A percentile compares a stretch with the other conserved stretches of the same genome.
These are phyloP conservation scores for Ogataea corticis DNA, from an alignment of 805 yeast species.

Conservation along the genomic window DNA sequence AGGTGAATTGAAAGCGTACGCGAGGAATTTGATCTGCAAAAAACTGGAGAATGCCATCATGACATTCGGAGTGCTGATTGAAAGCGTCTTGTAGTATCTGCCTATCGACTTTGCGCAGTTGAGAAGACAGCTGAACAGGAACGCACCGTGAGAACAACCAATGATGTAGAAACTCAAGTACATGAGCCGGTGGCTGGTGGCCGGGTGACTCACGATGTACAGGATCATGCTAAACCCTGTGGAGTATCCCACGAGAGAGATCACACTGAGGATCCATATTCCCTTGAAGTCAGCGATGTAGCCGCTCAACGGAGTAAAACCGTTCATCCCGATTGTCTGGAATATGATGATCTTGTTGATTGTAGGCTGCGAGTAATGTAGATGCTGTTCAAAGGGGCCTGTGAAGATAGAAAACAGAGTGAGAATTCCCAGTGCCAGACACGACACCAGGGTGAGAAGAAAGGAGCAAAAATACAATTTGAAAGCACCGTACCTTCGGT, in stretches of 20 bases:
- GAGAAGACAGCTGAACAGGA: conserved; percentile 65
- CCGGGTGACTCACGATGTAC: conserved; percentile 28
- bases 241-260: conserved; percentile 60
- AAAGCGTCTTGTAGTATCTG: conserved; percentile 69
- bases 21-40: conserved; percentile 30
- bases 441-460: conserved; percentile 29
- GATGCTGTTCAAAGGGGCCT: conserved; percentile 56
- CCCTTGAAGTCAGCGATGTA: conserved; percentile 81
- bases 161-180: conserved; percentile 56
- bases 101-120: conserved; percentile 77
- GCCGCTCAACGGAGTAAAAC: conserved; percentile 80
- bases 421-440: conserved; percentile 34
- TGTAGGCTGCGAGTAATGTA: conserved; percentile 62
- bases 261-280: conserved; percentile 64
- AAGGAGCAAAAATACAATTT: conserved; percentile 26
- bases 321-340: conserved; percentile 78
- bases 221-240: conserved; percentile 62
- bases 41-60: conserved; percentile 36
- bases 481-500: conserved; percentile 9
- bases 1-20: conserved; percentile 16
- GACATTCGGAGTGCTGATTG: conserved; percentile 77
- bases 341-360: conserved; percentile 72
- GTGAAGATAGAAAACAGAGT: conserved; percentile 61
- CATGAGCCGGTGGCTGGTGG: conserved; percentile 36
- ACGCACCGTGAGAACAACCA: conserved; percentile 70